These are phyloP conservation scores for Testicularia cyperi DNA, from an alignment of 1,284 basidiomycete genomes.

Conservation along the genomic window DNA sequence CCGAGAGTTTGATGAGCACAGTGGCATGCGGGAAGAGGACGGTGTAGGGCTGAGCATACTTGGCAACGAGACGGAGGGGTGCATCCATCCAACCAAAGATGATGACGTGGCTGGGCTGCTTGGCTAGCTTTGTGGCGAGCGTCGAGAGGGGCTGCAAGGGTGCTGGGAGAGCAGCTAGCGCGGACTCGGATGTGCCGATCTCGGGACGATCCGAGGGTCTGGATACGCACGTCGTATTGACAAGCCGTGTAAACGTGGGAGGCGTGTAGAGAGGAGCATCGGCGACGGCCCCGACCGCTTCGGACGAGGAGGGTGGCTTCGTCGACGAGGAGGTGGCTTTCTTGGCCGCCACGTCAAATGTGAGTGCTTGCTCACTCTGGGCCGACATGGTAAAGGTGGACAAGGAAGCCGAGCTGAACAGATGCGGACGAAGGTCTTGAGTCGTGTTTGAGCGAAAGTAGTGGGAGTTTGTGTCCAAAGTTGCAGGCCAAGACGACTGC, in stretches of 20 bases:
- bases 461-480: no score
- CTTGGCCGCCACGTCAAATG: no score
- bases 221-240: background rate
- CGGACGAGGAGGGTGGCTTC: no score
- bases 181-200: background rate
- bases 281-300: no score
- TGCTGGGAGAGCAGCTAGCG: background rate
- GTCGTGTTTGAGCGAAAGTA: no score
- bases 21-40: conserved; percentile 47
- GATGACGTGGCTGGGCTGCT: conserved; percentile 20
- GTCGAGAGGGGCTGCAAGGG: conserved; percentile 17
- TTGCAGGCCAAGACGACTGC: no score
- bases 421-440: no score
- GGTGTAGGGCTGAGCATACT: conserved; percentile 50
- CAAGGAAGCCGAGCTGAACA: no score
- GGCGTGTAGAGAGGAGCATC: no score
- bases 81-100: conserved; percentile 58
- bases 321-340: no score
- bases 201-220: background rate
- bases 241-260: background rate
- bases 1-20: conserved; percentile 48
- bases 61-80: conserved; percentile 43
- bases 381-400: no score
- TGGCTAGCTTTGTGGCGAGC: background rate
- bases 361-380: no score